Percentiles rank a stretch among this genome's conserved stretches.
Conservation (phyloP, 345 rosid genomes). For the Odontarrhena argentea region DNA sequence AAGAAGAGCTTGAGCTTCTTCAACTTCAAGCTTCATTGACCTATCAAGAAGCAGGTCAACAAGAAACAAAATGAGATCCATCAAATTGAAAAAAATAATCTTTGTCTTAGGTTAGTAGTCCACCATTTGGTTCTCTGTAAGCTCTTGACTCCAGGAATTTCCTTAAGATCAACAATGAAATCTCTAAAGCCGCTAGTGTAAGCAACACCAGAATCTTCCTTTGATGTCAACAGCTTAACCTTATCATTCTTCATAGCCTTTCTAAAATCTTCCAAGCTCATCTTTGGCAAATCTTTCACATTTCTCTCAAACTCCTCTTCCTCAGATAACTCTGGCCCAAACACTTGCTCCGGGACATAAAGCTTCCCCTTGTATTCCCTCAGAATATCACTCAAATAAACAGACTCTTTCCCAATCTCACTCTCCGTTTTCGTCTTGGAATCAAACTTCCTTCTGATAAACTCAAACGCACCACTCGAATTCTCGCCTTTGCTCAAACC, state of each 20-base stretch:
- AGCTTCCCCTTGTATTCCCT: constrained; percentile 86
- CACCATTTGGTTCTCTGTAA: constrained; percentile 93
- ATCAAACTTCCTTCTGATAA: constrained; percentile 48
- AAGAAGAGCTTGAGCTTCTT: constrained; percentile 62
- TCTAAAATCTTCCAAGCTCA: constrained; percentile 72
- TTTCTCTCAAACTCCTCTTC: constrained; percentile 70
- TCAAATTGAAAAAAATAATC: constrained; percentile 19
- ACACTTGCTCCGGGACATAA: constrained; percentile 87
- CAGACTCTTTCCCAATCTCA: constrained; percentile 43
- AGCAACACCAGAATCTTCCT: constrained; percentile 48
- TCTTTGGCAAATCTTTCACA: constrained; percentile 65
- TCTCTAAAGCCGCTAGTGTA: constrained; percentile 47
- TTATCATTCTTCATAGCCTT: constrained; percentile 65
- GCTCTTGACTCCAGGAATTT: constrained; percentile 80
- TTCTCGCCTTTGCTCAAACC: constrained; percentile 46
- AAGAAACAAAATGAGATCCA: constrained; percentile 6
- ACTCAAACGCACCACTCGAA: constrained; percentile 45
- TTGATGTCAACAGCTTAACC: constrained; percentile 71
- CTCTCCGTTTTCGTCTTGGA: constrained; percentile 38
- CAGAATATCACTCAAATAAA: constrained; percentile 74
- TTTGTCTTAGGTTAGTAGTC: constrained; percentile 8
- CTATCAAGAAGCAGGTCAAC: constrained; percentile 45
- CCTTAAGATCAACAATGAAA: constrained; percentile 77
- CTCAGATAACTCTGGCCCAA: constrained; percentile 67
- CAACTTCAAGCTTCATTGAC: constrained; percentile 67